phyloP scores from a whole-genome alignment of 2,329 filamentous ascomycete genomes.

The Epichloe gansuensis region DNA sequence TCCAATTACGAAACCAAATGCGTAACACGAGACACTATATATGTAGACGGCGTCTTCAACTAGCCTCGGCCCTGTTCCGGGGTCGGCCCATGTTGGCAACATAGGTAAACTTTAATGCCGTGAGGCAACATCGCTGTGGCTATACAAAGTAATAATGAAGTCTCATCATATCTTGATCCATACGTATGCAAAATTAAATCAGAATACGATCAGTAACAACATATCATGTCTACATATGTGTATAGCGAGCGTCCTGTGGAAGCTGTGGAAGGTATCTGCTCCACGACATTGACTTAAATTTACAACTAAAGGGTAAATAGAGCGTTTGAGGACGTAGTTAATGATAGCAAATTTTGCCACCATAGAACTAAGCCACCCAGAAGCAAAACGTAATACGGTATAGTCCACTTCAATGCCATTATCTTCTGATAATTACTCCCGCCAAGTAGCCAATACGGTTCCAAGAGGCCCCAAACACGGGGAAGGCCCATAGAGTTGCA shows the following conservation, averaged over 20 bases:
- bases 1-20: conserved; percentile 21
- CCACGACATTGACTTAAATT: not conserved
- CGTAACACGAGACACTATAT: not conserved
- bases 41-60: not conserved
- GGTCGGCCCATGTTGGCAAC: not conserved
- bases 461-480: conserved; percentile 67
- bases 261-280: not conserved
- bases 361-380: conserved; percentile 60
- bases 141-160: not conserved
- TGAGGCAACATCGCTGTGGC: not conserved
- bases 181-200: too few species aligned
- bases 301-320: conserved; percentile 15
- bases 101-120: not conserved
- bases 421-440: conserved; percentile 12
- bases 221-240: too few species aligned
- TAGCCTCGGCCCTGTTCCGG: too few species aligned
- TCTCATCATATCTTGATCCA: not conserved
- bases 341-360: conserved; percentile 53
- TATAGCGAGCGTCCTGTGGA: too few species aligned
- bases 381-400: conserved; percentile 67
- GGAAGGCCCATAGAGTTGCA: conserved; percentile 91
- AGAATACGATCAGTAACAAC: too few species aligned
- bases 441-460: conserved; percentile 31
- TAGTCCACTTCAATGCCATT: conserved; percentile 44
- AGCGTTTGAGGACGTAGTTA: conserved; percentile 44